A percentile compares a stretch with the other conserved stretches of the same genome.
Conservation (phyloP, 345 rosid genomes). For the Linum usitatissimum region DNA sequence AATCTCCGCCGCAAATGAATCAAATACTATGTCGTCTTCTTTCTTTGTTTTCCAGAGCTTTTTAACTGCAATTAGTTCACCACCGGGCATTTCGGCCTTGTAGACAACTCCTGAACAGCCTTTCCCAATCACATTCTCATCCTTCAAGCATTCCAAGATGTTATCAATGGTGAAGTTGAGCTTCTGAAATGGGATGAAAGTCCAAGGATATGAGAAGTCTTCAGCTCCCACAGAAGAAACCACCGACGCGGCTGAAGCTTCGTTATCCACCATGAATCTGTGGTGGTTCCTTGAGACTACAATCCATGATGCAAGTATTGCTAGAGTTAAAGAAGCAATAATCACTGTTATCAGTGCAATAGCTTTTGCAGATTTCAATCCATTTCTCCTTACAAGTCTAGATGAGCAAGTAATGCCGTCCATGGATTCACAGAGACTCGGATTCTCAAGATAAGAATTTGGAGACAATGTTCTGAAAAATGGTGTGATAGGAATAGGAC, state of each 20-base stretch:
- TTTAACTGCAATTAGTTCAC: slow-evolving; percentile 72
- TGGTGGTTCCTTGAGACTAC: slow-evolving; percentile 52
- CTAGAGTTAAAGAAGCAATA: slow-evolving; percentile 48
- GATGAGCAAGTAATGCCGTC: slow-evolving; percentile 81
- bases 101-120: slow-evolving; percentile 91
- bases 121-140: slow-evolving; percentile 86
- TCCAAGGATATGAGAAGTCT: slow-evolving; percentile 92
- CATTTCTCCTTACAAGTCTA: slow-evolving; percentile 20
- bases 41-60: slow-evolving; percentile 75
- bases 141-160: slow-evolving; percentile 61
- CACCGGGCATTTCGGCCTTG: slow-evolving; percentile 74
- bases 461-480: slow-evolving; percentile 67
- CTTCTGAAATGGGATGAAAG: slow-evolving; percentile 89
- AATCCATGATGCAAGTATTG: slow-evolving; percentile 53
- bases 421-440: slow-evolving; percentile 44
- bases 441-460: slow-evolving; percentile 53
- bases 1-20: slow-evolving; percentile 85
- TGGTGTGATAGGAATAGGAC: slow-evolving; percentile 81
- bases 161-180: slow-evolving; percentile 58
- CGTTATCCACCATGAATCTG: slow-evolving; percentile 40
- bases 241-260: slow-evolving; percentile 33
- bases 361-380: slow-evolving; percentile 56
- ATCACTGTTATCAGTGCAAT: slow-evolving; percentile 54
- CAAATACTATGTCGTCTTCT: slow-evolving; percentile 41
- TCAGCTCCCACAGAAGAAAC: slow-evolving; percentile 40